Evolutionary conservation across 2,329 filamentous ascomycete genomes (phyloP).

Genomic region (Venturia aucupariae): DNA sequence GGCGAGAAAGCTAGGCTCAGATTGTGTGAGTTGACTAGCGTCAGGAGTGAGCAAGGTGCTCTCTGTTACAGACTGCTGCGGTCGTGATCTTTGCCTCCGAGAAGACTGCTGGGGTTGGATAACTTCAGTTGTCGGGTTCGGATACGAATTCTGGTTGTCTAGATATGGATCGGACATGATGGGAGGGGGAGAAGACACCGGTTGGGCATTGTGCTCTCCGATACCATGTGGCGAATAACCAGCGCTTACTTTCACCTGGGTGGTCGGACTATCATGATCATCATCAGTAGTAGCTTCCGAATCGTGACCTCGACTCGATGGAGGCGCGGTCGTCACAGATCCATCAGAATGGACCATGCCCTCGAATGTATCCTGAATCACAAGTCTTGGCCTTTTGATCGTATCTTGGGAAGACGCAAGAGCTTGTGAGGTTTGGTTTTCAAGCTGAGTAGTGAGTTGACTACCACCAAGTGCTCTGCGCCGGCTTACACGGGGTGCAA

Average conservation of each 20-base stretch:
- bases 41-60: constrained; percentile 18
- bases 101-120: constrained; percentile 18
- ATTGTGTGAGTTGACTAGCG: constrained; percentile 22
- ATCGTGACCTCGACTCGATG: constrained; percentile 2
- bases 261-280: neutral
- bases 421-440: constrained; percentile 5
- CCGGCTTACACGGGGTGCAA: constrained; percentile 1
- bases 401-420: neutral
- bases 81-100: constrained; percentile 14
- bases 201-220: neutral
- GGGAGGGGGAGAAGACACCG: neutral
- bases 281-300: neutral
- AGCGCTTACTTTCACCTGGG: neutral
- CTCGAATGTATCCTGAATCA: constrained; percentile 8
- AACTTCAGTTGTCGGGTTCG: neutral
- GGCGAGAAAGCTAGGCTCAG: constrained; percentile 18
- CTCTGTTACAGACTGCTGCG: constrained; percentile 4
- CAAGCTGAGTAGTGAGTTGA: neutral
- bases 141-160: neutral
- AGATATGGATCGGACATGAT: neutral
- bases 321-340: constrained; percentile 3
- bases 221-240: neutral
- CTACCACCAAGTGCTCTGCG: neutral
- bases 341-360: constrained; percentile 12
- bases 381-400: neutral